phyloP scores from a whole-genome alignment of 2,329 filamentous ascomycete genomes.

The Penicillium sp. region DNA sequence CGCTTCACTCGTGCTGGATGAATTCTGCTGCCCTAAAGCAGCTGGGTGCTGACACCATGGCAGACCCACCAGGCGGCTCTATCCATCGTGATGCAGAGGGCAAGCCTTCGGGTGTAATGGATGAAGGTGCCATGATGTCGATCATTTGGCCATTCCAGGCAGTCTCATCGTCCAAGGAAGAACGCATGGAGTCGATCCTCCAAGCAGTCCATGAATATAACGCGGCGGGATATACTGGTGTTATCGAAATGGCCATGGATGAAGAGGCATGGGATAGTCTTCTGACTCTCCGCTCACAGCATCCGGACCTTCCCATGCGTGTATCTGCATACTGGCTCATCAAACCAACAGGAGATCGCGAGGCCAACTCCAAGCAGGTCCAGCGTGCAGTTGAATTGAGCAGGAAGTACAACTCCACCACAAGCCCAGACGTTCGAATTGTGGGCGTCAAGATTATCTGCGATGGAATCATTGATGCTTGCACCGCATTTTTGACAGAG shows the following conservation, averaged over 20 bases:
- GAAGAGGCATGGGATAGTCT: constrained; percentile 50
- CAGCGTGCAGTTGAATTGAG: constrained; percentile 47
- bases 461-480: constrained; percentile 53
- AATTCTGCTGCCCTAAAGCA: constrained; percentile 49
- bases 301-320: constrained; percentile 39
- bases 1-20: constrained; percentile 54
- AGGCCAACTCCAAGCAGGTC: constrained; percentile 46
- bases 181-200: constrained; percentile 43
- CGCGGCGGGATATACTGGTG: constrained; percentile 48
- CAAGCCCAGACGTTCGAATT: constrained; percentile 46
- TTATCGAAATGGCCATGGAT: constrained; percentile 56
- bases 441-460: constrained; percentile 53
- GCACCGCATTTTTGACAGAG: constrained; percentile 21
- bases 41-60: constrained; percentile 43
- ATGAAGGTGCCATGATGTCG: constrained; percentile 47
- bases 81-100: constrained; percentile 48
- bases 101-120: constrained; percentile 46
- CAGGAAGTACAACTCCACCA: constrained; percentile 41
- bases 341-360: constrained; percentile 39
- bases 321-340: constrained; percentile 53
- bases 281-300: constrained; percentile 33
- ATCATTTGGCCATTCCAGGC: constrained; percentile 53
- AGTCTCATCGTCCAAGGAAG: constrained; percentile 41
- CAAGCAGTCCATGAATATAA: constrained; percentile 47
- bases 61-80: constrained; percentile 47